Evolutionary conservation across 257 asterid species (phyloP).

Genomic region (Jasminum sambac): DNA sequence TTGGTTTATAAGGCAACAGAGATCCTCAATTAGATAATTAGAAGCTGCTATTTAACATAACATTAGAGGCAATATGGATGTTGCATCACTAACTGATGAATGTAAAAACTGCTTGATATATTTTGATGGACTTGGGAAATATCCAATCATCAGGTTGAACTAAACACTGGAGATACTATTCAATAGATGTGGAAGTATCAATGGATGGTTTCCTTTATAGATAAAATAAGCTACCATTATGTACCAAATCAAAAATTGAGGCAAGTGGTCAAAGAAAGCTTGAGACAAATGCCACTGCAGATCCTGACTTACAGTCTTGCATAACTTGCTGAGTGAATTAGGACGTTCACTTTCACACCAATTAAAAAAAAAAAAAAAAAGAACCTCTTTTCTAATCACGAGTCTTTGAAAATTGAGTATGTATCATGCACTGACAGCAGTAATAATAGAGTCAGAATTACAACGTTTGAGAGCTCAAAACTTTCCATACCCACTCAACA

Average conservation of each 20-base stretch:
- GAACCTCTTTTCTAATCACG: background rate
- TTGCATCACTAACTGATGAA: background rate
- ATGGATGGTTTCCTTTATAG: background rate
- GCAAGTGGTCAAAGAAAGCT: background rate
- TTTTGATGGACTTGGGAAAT: background rate
- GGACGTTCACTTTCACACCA: background rate
- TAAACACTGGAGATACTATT: background rate
- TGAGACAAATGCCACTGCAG: background rate
- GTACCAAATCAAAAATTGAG: background rate
- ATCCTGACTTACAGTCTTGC: background rate
- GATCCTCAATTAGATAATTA: background rate
- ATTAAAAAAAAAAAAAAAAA: no score
- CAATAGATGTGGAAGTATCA: constrained; percentile 1
- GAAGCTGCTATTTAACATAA: background rate
- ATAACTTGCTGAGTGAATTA: background rate
- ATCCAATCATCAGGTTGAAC: background rate
- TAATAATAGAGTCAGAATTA: background rate
- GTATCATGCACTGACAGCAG: background rate
- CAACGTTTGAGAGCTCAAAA: background rate
- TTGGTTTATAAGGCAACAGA: background rate
- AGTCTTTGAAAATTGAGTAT: background rate
- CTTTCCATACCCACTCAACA: background rate
- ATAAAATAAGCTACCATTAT: background rate
- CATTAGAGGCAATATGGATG: background rate
- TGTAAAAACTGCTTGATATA: background rate